Base-by-base conservation (phyloP, 768 basidiomycete genomes). In the Trametes maxima region DNA sequence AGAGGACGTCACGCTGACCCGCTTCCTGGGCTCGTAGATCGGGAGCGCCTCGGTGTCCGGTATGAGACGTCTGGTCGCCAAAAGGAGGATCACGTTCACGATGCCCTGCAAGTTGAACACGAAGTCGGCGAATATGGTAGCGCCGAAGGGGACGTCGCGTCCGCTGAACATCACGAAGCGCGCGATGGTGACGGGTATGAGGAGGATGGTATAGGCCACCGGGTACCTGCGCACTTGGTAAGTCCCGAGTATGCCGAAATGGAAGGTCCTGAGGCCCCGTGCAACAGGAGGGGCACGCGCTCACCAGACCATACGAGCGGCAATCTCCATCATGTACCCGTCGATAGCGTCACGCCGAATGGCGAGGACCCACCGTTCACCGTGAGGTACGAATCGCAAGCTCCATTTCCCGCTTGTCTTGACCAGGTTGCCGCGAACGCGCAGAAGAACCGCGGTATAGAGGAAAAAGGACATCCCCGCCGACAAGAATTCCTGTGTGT, bases 391-490 rank as follows among this genome's bases (percentile, higher is more conserved):
- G 57, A 73, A 73, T 35, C 74, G 72, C 28, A 77, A 62, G 12
- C 51, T 61, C 73, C 74, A 74, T 17, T 51, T 56, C 11, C 73
- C 70, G 13, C 62, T 58, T 6, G 63, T 66, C n/a, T 54, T 61
- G 17, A 70, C 52, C 11, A 77, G 63, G 58, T 78, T 78, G 1
- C 77, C 77, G 19, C 77, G 75, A 10, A 78, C 73, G 21, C 76
- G 74, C 40, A 78, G 73, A 25, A 75, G 63, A 47, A 77, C 69
- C 33, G 63, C 60, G 14, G 67, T 67, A 65, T 78, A 76, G n/a
- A 77, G 64, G 6, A 74, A 1, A 59, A 73, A 70, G 33, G 72
- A 74, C 3, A 75, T n/a, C 1, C 63, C 54, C 0, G 76, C 74
- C 16, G 76, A 76, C 17, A 69, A 7, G 66, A 73, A 78, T 51